Evolutionary conservation across 2,329 filamentous ascomycete genomes (phyloP).

Genomic region (Phoma sp.): DNA sequence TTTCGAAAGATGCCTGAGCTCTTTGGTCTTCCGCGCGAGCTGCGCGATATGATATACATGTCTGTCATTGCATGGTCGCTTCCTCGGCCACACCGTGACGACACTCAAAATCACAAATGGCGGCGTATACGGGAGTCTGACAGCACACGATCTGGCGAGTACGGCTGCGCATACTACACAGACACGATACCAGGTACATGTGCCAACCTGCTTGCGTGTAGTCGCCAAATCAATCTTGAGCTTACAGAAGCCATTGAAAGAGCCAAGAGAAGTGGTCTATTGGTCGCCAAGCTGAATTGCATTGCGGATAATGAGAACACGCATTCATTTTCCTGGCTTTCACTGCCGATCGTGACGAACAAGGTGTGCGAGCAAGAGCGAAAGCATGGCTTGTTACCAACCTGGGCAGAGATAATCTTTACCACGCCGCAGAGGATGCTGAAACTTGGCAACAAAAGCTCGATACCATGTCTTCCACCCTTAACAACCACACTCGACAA

Average conservation of each 20-base stretch:
- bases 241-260: slow-evolving; percentile 31
- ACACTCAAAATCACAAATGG: slow-evolving; percentile 26
- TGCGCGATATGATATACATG: slow-evolving; percentile 44
- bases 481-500: slow-evolving; percentile 25
- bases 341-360: slow-evolving; percentile 37
- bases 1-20: slow-evolving; percentile 17
- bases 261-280: slow-evolving; percentile 22
- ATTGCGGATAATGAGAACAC: slow-evolving; percentile 37
- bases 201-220: slow-evolving; percentile 38
- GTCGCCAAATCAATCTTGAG: slow-evolving; percentile 39
- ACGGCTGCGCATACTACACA: slow-evolving; percentile 35
- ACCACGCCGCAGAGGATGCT: slow-evolving; percentile 13
- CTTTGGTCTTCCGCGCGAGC: slow-evolving; percentile 39
- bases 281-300: slow-evolving; percentile 38
- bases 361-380: background rate
- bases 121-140: slow-evolving; percentile 23
- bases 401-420: slow-evolving; percentile 27
- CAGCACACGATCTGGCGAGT: slow-evolving; percentile 27
- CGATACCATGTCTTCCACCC: background rate
- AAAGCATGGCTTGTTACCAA: slow-evolving; percentile 16
- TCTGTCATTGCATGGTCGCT: slow-evolving; percentile 33
- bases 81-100: slow-evolving; percentile 26
- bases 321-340: slow-evolving; percentile 43
- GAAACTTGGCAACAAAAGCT: slow-evolving; percentile 5
- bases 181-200: slow-evolving; percentile 34